These are phyloP conservation scores for Brasilioporus rufonigricans DNA, from an alignment of 768 basidiomycete genomes.

Conservation along the genomic window DNA sequence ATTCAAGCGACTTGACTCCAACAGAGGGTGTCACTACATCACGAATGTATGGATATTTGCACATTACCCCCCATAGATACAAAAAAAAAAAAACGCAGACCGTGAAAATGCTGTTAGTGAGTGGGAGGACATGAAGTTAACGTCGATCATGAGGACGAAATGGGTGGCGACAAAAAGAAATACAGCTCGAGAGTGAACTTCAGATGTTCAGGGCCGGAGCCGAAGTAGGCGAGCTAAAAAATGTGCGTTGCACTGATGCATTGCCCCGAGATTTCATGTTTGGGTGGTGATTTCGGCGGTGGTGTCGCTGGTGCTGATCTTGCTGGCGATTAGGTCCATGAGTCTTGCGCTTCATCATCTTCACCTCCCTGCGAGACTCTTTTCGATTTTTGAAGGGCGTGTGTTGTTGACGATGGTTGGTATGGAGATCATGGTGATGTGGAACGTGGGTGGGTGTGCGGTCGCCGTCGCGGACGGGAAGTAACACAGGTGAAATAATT, in stretches of 20 bases:
- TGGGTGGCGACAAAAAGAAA: conserved; percentile 11
- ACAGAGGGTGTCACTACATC: conserved; percentile 4
- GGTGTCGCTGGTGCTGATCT: conserved; percentile 48
- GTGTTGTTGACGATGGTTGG: conserved; percentile 36
- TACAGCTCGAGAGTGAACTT: conserved; percentile 20
- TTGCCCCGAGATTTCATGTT: conserved; percentile 61
- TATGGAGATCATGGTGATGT: conserved; percentile 33
- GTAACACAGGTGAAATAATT: conserved; percentile 49
- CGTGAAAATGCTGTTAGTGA: conserved; percentile 13
- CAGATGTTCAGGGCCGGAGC: conserved; percentile 29
- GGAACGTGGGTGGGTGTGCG: conserved; percentile 48
- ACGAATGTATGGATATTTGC: conserved; percentile 25
- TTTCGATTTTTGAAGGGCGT: conserved; percentile 54
- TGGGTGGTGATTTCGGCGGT: conserved; percentile 58
- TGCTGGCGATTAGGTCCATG: conserved; percentile 38
- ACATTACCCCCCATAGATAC: conserved; percentile 24
- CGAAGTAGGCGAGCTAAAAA: conserved; percentile 35
- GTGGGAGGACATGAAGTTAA: conserved; percentile 7
- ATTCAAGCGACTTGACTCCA: neutral
- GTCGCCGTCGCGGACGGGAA: conserved; percentile 54
- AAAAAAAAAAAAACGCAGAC: neutral
- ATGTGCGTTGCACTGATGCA: conserved; percentile 51
- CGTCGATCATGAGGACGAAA: conserved; percentile 3
- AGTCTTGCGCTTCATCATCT: conserved; percentile 61
- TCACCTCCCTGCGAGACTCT: conserved; percentile 66